These are phyloP conservation scores for Colletotrichum plurivorum DNA, from an alignment of 2,329 filamentous ascomycete genomes.

Conservation along the genomic window DNA sequence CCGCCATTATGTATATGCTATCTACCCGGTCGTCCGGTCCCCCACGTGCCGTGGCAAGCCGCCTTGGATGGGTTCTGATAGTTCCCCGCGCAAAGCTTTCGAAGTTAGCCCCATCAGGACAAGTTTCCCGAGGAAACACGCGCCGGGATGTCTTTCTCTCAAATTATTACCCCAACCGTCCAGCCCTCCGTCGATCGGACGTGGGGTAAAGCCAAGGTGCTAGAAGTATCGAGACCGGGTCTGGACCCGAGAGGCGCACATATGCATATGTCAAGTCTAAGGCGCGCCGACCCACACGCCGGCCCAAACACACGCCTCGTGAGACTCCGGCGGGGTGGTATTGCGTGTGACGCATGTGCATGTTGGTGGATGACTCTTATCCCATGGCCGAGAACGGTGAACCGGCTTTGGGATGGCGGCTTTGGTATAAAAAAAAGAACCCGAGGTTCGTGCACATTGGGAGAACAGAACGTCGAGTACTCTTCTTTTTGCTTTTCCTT, in stretches of 20 bases:
- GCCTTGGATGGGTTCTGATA: neutral
- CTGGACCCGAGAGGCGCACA: neutral
- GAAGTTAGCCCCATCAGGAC: neutral
- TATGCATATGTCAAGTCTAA: neutral
- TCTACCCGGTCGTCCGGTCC: conserved; percentile 4
- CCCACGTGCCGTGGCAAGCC: conserved; percentile 5
- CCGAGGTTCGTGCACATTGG: neutral
- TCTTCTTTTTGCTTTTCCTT: no score
- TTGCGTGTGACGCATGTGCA: neutral
- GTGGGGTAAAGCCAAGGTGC: conserved; percentile 6
- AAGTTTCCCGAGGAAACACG: conserved; percentile 5
- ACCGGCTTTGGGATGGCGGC: neutral
- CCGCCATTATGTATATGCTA: no score
- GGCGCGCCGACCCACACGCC: conserved; percentile 4
- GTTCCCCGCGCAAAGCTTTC: conserved; percentile 12
- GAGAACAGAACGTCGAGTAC: no score
- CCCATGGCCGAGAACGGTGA: conserved; percentile 13
- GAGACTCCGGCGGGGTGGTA: conserved; percentile 15
- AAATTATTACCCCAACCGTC: conserved; percentile 1
- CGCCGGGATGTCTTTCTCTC: neutral
- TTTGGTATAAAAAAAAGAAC: neutral
- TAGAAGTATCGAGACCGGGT: conserved; percentile 6
- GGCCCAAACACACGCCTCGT: neutral
- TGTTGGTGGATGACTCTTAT: conserved; percentile 26
- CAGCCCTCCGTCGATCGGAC: conserved; percentile 18